Conservation (phyloP, 768 basidiomycete genomes). For the Cubamyces sp. region DNA sequence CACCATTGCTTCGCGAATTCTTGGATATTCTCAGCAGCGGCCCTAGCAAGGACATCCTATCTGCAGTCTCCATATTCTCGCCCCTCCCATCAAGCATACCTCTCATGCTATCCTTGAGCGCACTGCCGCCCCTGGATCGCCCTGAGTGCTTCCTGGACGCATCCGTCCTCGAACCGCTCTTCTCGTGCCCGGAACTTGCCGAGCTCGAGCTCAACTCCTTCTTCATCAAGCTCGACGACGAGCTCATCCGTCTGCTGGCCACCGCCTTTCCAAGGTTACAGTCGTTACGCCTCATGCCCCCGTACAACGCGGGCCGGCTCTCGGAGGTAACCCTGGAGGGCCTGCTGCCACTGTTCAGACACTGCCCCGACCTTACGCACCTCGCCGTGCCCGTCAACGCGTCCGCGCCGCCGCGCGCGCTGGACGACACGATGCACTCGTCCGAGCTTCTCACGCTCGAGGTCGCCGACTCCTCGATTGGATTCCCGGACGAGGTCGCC, state of each 20-base stretch:
- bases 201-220: constrained; percentile 26
- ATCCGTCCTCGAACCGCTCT: constrained; percentile 10
- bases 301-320: constrained; percentile 20
- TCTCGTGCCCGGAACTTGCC: constrained; percentile 12
- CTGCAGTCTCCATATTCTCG: constrained; percentile 11
- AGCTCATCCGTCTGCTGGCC: constrained; percentile 19
- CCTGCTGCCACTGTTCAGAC: constrained; percentile 18
- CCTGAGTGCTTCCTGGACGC: constrained; percentile 7
- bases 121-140: constrained; percentile 16
- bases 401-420: background rate
- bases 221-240: constrained; percentile 20
- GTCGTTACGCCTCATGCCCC: constrained; percentile 20
- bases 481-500: constrained; percentile 19
- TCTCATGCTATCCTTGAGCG: constrained; percentile 22
- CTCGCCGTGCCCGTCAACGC: constrained; percentile 24
- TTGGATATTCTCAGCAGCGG: constrained; percentile 1
- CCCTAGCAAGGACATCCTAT: constrained; percentile 8
- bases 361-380: constrained; percentile 15
- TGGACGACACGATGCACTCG: background rate
- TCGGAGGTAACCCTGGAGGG: constrained; percentile 25
- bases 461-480: constrained; percentile 22
- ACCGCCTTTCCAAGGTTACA: constrained; percentile 22
- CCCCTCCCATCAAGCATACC: constrained; percentile 20
- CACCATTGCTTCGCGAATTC: background rate
- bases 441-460: constrained; percentile 20